Evolutionary conservation across 1,139 yeast species (phyloP), one percentile per base, ranked within the genome.

Genomic region (Nadsonia commutata): DNA sequence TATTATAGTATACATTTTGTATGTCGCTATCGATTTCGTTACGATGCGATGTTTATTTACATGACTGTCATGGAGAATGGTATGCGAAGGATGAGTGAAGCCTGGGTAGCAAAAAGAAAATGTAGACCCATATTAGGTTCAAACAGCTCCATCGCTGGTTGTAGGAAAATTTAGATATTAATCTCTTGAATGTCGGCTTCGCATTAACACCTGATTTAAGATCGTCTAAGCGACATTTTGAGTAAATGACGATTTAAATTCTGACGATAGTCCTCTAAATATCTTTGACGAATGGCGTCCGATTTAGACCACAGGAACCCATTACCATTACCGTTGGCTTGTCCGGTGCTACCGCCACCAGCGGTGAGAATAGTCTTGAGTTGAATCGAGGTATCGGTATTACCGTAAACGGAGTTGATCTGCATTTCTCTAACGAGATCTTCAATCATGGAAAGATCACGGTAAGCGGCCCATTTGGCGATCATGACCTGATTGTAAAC

Each of bases 401-500:
- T 59, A 3, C 66, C 64, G 21, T 56, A 56, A n/a, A 69, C 60
- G 11, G 69, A 72, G 46, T 70, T 69, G 43, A 63, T 62, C 17
- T 59, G 60, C 59, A 70, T 61, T 45, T 69, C 74, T 7, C 61
- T 56, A 17, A 67, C 51, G 17, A 66, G 48, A 2, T 55, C 49
- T 23, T 63, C 62, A 11, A 67, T 56, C 8, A 58, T 54, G 21
- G 55, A 56, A 16, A 68, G 48, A 44, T 68, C 71, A 37, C 63
- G 59, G 51, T 56, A 67, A 41, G 53, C 54, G 27, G 58, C 53
- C 72, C 73, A 70, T 13, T 60, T 50, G 5, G 66, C 50, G 27
- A 53, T 48, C 11, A 70, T 49, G 33, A 65, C 56, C 43, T 56
- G 57, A 49, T 68, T 69, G 52, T 67, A 68, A 3, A 65, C 67